phyloP scores from a whole-genome alignment of 2,329 filamentous ascomycete species.

The Exophiala aquamarina region DNA sequence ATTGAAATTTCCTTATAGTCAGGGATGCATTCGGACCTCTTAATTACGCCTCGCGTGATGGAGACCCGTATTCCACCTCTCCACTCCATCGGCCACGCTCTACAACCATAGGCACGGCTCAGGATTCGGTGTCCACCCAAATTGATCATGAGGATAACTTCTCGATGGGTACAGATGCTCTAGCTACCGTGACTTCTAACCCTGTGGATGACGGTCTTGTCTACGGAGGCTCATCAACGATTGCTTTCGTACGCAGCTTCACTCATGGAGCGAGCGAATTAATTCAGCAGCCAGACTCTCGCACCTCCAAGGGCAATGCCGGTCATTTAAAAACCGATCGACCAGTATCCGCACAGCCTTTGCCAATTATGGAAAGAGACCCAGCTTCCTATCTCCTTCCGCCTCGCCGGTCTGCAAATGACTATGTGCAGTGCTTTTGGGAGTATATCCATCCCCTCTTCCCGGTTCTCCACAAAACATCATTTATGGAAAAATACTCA shows the following conservation, averaged over 20 bases:
- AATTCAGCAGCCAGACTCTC: not conserved
- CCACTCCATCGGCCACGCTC: not conserved
- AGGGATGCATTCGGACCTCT: too few species aligned
- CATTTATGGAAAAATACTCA: slow-evolving; percentile 40
- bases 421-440: slow-evolving; percentile 49
- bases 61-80: not conserved
- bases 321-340: not conserved
- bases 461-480: slow-evolving; percentile 43
- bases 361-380: slow-evolving; percentile 2
- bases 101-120: not conserved
- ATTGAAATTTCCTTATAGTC: too few species aligned
- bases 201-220: slow-evolving; percentile 1
- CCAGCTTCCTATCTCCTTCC: slow-evolving; percentile 39
- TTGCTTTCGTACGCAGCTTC: slow-evolving; percentile 8
- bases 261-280: slow-evolving; percentile 1
- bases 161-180: not conserved
- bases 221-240: slow-evolving; percentile 12
- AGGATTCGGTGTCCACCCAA: not conserved
- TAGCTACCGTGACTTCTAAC: slow-evolving; percentile 2
- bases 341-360: not conserved
- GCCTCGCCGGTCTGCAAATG: slow-evolving; percentile 45
- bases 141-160: not conserved
- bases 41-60: not conserved
- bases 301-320: not conserved
- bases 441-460: slow-evolving; percentile 47